Evolutionary conservation across 805 yeast genomes (phyloP).

Genomic region (Yarrowia bubula): DNA sequence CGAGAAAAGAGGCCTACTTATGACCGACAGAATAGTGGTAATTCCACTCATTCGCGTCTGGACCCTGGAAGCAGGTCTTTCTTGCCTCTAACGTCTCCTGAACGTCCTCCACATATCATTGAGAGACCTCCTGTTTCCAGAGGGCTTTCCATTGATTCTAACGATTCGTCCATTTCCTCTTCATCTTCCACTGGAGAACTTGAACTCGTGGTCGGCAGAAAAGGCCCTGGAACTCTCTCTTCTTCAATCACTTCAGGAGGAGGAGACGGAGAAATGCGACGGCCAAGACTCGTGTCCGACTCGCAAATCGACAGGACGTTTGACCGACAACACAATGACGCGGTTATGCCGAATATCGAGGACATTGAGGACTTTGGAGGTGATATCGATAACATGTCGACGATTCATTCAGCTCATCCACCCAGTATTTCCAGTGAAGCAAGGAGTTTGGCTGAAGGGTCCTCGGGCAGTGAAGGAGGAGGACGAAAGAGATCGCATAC

Average conservation of each 20-base stretch:
- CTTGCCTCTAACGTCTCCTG: neutral
- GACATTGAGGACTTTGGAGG: constrained; percentile 13
- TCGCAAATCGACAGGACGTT: constrained; percentile 11
- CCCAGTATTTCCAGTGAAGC: neutral
- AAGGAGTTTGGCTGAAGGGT: neutral
- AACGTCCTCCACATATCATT: constrained; percentile 10
- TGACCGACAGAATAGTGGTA: neutral
- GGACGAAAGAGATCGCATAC: constrained; percentile 20
- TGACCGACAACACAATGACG: neutral
- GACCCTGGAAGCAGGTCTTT: neutral
- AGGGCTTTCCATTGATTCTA: constrained; percentile 22
- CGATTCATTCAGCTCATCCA: constrained; percentile 2
- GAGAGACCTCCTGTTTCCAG: constrained; percentile 11
- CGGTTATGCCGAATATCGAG: constrained; percentile 15
- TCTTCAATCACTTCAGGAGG: constrained; percentile 13
- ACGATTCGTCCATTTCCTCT: constrained; percentile 23
- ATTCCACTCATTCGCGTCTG: neutral
- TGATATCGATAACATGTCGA: constrained; percentile 16
- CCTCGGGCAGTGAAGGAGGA: neutral
- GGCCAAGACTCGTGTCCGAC: constrained; percentile 8
- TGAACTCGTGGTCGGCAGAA: constrained; percentile 9
- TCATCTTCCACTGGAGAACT: constrained; percentile 22
- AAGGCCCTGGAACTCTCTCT: constrained; percentile 1
- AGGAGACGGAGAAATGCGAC: neutral
- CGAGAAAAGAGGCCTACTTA: neutral